A percentile compares a stretch with the other conserved stretches of the same genome.
Conservation (phyloP, 352 stramenopile genomes). For the Elongisporangium undulatum region DNA sequence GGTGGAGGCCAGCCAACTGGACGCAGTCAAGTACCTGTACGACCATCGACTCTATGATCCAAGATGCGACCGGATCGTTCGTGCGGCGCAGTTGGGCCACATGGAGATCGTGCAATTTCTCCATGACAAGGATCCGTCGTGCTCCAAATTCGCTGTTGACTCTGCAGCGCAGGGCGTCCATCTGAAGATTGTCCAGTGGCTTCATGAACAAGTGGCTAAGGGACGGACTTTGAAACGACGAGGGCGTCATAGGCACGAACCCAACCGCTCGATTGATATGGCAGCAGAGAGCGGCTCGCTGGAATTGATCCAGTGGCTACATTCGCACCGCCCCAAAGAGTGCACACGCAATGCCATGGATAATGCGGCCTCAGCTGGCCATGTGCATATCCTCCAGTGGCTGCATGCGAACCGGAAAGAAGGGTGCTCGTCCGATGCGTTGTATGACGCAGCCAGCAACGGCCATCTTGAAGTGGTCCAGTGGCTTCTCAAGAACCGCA, state of each 20-base stretch:
- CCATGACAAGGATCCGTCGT: constrained; percentile 17
- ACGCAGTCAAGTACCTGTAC: not conserved
- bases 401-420: constrained; percentile 21
- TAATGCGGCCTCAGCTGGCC: constrained; percentile 15
- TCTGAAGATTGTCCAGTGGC: constrained; percentile 17
- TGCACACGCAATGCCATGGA: constrained; percentile 27
- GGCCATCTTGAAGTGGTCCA: constrained; percentile 24
- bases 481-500: constrained; percentile 19
- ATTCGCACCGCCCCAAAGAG: constrained; percentile 21
- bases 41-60: not conserved
- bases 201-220: constrained; percentile 14
- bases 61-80: not conserved
- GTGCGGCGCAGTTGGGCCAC: constrained; percentile 24
- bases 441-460: constrained; percentile 11
- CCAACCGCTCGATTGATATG: constrained; percentile 15
- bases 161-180: constrained; percentile 24
- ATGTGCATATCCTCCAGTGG: constrained; percentile 24
- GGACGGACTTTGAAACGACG: constrained; percentile 10
- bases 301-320: constrained; percentile 21
- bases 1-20: not conserved
- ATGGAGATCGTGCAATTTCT: constrained; percentile 30
- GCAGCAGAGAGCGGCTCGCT: constrained; percentile 23
- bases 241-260: not conserved
- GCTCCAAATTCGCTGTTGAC: constrained; percentile 27
- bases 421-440: constrained; percentile 16